Evolutionary conservation across 2,329 filamentous ascomycete genomes (phyloP).

Genomic region (Fusarium hostae): DNA sequence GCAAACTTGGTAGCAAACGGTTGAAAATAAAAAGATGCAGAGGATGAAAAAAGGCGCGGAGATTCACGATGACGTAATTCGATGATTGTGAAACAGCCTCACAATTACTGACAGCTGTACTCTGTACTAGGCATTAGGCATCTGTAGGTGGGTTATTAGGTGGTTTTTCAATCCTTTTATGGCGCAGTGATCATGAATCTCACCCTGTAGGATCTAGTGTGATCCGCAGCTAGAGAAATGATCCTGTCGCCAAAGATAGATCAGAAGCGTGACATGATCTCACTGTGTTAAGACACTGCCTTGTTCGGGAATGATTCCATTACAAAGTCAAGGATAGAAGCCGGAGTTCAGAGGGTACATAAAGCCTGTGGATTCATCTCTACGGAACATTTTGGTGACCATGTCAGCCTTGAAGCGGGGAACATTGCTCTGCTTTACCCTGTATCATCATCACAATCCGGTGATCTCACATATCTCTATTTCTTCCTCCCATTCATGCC

Average conservation of each 20-base stretch:
- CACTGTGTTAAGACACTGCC: background rate
- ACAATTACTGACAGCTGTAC: background rate
- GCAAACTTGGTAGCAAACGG: background rate
- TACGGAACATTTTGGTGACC: background rate
- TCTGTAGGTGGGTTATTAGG: background rate
- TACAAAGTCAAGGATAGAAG: background rate
- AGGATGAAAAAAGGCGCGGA: background rate
- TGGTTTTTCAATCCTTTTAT: background rate
- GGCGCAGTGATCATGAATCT: conserved; percentile 1
- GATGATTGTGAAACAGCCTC: background rate
- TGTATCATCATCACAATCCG: background rate
- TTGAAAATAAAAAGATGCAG: background rate
- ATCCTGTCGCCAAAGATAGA: conserved; percentile 6
- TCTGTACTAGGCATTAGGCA: background rate
- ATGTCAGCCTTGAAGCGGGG: conserved; percentile 3
- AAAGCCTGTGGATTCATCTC: background rate
- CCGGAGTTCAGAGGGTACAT: background rate
- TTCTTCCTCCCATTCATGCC: too few species aligned
- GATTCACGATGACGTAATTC: background rate
- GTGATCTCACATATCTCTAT: background rate
- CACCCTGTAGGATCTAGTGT: background rate
- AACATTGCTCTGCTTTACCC: background rate
- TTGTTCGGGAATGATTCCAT: background rate
- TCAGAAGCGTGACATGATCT: background rate
- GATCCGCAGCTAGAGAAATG: conserved; percentile 15